These are phyloP conservation scores for Nicotiana rustica DNA, from an alignment of 305 asterid genomes.

Conservation along the genomic window DNA sequence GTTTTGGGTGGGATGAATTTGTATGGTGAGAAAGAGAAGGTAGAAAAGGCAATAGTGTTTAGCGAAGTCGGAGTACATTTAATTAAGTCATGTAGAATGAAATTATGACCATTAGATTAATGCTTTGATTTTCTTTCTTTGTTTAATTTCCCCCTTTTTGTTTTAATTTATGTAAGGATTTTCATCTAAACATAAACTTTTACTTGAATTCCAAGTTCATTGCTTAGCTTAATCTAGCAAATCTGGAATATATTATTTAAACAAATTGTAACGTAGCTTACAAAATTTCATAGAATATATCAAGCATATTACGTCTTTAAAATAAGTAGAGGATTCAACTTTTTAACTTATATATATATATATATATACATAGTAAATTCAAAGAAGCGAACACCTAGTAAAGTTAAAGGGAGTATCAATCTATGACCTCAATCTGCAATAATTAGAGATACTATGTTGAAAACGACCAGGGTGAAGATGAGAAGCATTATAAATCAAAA, in stretches of 20 bases:
- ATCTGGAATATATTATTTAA: background rate
- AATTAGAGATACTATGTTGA: background rate
- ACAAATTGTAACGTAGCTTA: background rate
- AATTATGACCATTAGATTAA: background rate
- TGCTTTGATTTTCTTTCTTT: background rate
- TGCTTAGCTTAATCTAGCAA: background rate
- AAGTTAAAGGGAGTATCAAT: background rate
- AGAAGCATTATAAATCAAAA: background rate
- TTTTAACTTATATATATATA: background rate
- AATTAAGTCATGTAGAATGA: background rate
- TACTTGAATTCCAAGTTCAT: background rate
- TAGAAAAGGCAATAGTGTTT: background rate
- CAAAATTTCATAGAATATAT: background rate
- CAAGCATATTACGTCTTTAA: background rate
- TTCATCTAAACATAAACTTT: background rate
- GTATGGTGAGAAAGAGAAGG: background rate
- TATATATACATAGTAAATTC: background rate
- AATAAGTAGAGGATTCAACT: background rate
- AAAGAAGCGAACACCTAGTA: background rate
- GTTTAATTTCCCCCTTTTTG: background rate
- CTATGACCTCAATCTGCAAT: background rate
- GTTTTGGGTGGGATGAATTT: background rate
- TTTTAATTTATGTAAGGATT: background rate
- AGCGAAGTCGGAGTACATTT: background rate
- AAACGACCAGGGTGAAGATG: background rate